A percentile compares a stretch with the other conserved stretches of the same genome.
Evolutionary conservation across 106 monocot genomes (phyloP).

Genomic region (Acanthochlamys bracteata): DNA sequence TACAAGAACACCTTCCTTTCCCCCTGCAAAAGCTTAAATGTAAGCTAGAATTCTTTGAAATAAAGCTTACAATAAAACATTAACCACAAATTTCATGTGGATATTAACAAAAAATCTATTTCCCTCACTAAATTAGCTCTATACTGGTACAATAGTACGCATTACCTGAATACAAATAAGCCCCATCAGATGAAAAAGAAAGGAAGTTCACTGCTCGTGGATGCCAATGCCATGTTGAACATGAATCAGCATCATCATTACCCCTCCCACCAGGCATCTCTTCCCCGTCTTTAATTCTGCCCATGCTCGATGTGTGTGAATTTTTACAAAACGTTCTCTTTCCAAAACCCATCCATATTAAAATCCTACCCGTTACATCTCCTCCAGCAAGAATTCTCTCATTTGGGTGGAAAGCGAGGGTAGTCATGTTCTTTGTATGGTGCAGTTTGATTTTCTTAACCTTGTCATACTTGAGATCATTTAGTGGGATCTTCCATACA

Average conservation of each 20-base stretch:
- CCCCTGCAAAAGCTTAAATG: constrained; percentile 34
- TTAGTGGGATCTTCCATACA: constrained; percentile 62
- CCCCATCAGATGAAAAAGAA: constrained; percentile 80
- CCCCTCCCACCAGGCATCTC: constrained; percentile 54
- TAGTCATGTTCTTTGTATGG: constrained; percentile 68
- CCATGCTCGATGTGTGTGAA: background rate
- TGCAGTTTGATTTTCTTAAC: constrained; percentile 80
- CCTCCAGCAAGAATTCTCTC: constrained; percentile 84
- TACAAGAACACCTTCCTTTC: constrained; percentile 90
- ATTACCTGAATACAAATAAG: constrained; percentile 92
- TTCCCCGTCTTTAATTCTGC: constrained; percentile 29
- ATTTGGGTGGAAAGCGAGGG: constrained; percentile 85
- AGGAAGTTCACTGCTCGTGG: constrained; percentile 62
- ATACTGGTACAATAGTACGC: no score
- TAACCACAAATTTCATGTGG: background rate
- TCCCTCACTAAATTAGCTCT: no score
- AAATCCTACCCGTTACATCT: constrained; percentile 84
- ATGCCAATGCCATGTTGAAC: constrained; percentile 98
- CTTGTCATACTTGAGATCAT: constrained; percentile 35
- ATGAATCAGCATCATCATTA: constrained; percentile 73
- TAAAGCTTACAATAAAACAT: no score
- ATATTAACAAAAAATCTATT: background rate
- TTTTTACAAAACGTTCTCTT: constrained; percentile 34
- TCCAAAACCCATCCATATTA: constrained; percentile 92
- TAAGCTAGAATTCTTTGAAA: background rate